Conservation (phyloP, 164 flowering plant genomes). For the Berberis thunbergii region DNA sequence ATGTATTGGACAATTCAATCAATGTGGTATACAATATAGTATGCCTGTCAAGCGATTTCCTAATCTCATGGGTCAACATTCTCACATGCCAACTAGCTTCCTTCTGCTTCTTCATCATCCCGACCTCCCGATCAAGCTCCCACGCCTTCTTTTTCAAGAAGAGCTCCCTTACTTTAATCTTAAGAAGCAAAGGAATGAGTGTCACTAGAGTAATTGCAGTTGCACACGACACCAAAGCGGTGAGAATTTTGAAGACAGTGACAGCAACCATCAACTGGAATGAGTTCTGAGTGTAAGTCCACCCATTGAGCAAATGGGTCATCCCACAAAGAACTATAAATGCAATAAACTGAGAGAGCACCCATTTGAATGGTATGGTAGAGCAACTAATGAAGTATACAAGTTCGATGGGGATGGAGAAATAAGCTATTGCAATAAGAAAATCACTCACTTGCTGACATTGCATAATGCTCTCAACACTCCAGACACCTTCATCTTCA, state of each 20-base stretch:
- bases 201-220: slow-evolving; percentile 85
- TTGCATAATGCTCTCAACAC: slow-evolving; percentile 55
- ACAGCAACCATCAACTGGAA: slow-evolving; percentile 77
- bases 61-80: slow-evolving; percentile 93
- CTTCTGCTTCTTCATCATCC: slow-evolving; percentile 63
- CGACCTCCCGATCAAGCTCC: slow-evolving; percentile 89
- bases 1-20: slow-evolving; percentile 77
- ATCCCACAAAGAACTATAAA: slow-evolving; percentile 94
- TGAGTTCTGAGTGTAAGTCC: slow-evolving; percentile 75
- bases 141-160: slow-evolving; percentile 81
- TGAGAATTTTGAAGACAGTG: slow-evolving; percentile 78
- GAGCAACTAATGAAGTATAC: slow-evolving; percentile 92
- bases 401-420: slow-evolving; percentile 91
- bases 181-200: slow-evolving; percentile 77
- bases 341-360: slow-evolving; percentile 75
- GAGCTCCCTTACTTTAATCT: slow-evolving; percentile 83
- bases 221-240: slow-evolving; percentile 90
- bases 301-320: slow-evolving; percentile 83
- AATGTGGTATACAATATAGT: slow-evolving; percentile 82
- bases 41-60: slow-evolving; percentile 83
- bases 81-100: slow-evolving; percentile 87
- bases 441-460: slow-evolving; percentile 85
- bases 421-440: slow-evolving; percentile 87
- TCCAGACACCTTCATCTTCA: slow-evolving; percentile 77
- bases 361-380: slow-evolving; percentile 95